Base-by-base conservation (phyloP, 148 eudicot species). In the Vaccinium myrtillus region DNA sequence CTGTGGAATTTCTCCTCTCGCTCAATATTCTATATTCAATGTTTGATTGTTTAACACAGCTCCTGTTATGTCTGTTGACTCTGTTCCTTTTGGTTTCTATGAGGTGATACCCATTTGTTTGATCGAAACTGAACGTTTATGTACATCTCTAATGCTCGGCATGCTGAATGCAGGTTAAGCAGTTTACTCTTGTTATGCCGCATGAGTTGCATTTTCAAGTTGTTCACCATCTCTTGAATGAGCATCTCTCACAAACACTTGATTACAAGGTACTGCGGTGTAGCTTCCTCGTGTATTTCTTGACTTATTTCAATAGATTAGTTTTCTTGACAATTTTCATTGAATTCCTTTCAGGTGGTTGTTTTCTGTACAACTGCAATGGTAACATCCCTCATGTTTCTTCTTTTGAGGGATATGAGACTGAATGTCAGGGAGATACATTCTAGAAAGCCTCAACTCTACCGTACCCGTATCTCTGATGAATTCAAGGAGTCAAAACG, bases 341-440 rank as follows among this genome's bases (percentile, higher is more conserved):
- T 76, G 30, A 78, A 79, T 59, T 69, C 46, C 80, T 81, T 74
- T 81, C 91, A 96, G 99, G 94, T 92, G 77, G 91, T 96, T 89
- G 92, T 96, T 83, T 96, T 96, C 90, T 94, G 97, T 90, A 89
- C 94, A 71, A 94, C 97, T 83, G 93, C 94, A 79, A 91, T 90
- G 95, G 91, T 96, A 92, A 90, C 98, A 58, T 93, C 99, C 58
- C 97, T 96, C 84, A 86, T 93, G 96, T 96, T 87, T 86, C 87
- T 87, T 70, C 92, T 96, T 80, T 83, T 93, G 87, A 93, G 92
- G 61, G 97, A 94, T 88, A 90, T 94, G 93, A 92, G 88, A 87
- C 63, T 96, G 86, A 93, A 96, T 84, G 99, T 94, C 61, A 91
- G 96, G 88, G 99, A 96, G 89, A 88, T 93, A 50, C 95, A 96